Conservation (phyloP, 805 yeast species). For the Candida ovalis region DNA sequence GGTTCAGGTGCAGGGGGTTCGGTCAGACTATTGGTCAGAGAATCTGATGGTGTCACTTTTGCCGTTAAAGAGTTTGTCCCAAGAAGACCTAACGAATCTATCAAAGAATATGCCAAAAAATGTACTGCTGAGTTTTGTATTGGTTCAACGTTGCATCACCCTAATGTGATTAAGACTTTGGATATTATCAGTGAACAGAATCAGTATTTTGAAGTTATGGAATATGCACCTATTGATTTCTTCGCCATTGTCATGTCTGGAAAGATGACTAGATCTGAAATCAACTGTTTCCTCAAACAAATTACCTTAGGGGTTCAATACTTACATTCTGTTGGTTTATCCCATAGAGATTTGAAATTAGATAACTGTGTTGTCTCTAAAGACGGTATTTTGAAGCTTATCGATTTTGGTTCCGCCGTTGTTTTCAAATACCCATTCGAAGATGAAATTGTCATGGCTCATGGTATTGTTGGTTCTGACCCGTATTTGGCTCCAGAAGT, state of each 20-base stretch:
- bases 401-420: slow-evolving; percentile 83
- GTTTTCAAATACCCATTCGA: slow-evolving; percentile 77
- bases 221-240: slow-evolving; percentile 79
- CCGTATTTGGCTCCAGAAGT: slow-evolving; percentile 88
- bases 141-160: slow-evolving; percentile 78
- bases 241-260: slow-evolving; percentile 88
- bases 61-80: slow-evolving; percentile 84
- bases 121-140: slow-evolving; percentile 88
- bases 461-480: slow-evolving; percentile 81
- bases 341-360: slow-evolving; percentile 78
- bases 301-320: slow-evolving; percentile 68
- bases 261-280: slow-evolving; percentile 74
- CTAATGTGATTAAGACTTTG: slow-evolving; percentile 73
- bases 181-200: slow-evolving; percentile 68
- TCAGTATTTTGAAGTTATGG: slow-evolving; percentile 80
- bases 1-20: slow-evolving; percentile 91
- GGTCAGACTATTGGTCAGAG: slow-evolving; percentile 66
- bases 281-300: slow-evolving; percentile 78
- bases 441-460: slow-evolving; percentile 53
- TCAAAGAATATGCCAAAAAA: slow-evolving; percentile 78
- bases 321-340: slow-evolving; percentile 72
- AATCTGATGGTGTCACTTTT: slow-evolving; percentile 65
- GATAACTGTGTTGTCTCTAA: slow-evolving; percentile 79
- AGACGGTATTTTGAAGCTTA: slow-evolving; percentile 70
- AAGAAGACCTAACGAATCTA: slow-evolving; percentile 62